Evolutionary conservation across 257 asterid genomes (phyloP).

Genomic region (Fraxinus americana): DNA sequence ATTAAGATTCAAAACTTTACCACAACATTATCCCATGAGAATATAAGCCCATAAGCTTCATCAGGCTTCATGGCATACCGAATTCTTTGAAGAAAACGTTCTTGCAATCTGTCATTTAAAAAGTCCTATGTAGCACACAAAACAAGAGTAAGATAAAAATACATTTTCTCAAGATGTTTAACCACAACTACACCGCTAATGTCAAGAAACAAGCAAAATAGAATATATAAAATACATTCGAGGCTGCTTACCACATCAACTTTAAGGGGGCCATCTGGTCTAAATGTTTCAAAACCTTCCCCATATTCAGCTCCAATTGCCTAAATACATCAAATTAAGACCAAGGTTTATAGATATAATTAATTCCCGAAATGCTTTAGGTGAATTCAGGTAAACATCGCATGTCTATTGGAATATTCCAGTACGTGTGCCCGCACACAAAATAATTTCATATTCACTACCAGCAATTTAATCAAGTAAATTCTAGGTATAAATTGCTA

Average conservation of each 20-base stretch:
- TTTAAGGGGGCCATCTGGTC: conserved; percentile 90
- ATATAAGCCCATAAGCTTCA: conserved; percentile 95
- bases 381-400: neutral
- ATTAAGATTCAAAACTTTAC: conserved; percentile 42
- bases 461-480: conserved; percentile 1
- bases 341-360: neutral
- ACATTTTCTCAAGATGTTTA: neutral
- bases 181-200: neutral
- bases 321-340: conserved; percentile 33
- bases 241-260: conserved; percentile 76
- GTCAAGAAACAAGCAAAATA: conserved; percentile 4
- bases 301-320: conserved; percentile 99
- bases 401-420: neutral
- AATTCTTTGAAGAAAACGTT: conserved; percentile 87
- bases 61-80: conserved; percentile 99
- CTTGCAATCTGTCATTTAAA: conserved; percentile 87
- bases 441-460: neutral
- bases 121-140: conserved; percentile 57
- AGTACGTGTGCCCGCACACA: neutral
- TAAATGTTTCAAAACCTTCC: conserved; percentile 95
- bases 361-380: neutral
- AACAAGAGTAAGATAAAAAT: conserved; percentile 3
- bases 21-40: conserved; percentile 98
- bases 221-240: neutral
- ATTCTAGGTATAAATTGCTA: neutral